Evolutionary conservation across 257 asterid species (phyloP).

Genomic region (Apocynum venetum): DNA sequence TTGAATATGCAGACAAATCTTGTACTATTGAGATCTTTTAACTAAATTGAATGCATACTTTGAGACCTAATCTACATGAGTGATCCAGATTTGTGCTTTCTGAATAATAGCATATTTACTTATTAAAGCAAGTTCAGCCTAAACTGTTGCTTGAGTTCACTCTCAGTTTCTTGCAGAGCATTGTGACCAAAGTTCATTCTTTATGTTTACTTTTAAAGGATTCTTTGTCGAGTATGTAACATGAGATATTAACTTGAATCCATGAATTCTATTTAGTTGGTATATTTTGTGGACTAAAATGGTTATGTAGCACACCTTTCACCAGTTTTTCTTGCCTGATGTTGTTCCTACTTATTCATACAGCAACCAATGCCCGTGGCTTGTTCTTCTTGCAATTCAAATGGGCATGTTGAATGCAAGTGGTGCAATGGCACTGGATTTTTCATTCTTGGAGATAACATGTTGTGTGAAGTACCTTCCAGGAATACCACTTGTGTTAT

Average conservation of each 20-base stretch:
- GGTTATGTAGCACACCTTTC: background rate
- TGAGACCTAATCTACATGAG: no score
- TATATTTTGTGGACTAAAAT: background rate
- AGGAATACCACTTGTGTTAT: conserved; percentile 77
- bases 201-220: background rate
- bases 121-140: background rate
- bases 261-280: background rate
- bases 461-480: conserved; percentile 93
- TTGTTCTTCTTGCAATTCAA: conserved; percentile 71
- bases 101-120: no score
- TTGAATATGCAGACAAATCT: no score
- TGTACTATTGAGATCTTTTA: no score
- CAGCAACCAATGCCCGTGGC: conserved; percentile 90
- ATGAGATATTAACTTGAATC: background rate
- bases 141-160: background rate
- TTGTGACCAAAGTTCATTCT: background rate
- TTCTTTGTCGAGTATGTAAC: background rate
- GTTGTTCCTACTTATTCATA: conserved; percentile 13
- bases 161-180: background rate
- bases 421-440: conserved; percentile 97
- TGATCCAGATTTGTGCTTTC: no score
- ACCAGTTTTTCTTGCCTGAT: conserved; percentile 6
- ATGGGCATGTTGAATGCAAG: conserved; percentile 79
- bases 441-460: conserved; percentile 90
- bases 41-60: no score